Percentiles rank a stretch among this genome's conserved stretches.
Evolutionary conservation across 257 asterid species (phyloP).

Genomic region (Rehmannia glutinosa): DNA sequence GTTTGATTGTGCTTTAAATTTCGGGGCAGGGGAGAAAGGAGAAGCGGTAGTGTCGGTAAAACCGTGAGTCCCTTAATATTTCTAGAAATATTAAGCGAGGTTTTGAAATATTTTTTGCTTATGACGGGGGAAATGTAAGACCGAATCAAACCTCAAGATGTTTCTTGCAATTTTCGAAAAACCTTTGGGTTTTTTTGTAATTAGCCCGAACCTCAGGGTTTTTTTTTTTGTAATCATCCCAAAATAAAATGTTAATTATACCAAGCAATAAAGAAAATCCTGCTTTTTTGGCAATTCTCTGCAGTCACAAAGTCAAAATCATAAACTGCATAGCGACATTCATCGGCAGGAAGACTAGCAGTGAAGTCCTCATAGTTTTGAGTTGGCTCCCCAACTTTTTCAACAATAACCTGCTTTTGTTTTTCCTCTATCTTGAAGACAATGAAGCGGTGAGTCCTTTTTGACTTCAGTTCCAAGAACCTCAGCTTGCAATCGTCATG

Average conservation of each 20-base stretch:
- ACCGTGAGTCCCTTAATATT: too few relatives aligned
- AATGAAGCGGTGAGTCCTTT: constrained; percentile 46
- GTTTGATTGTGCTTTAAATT: too few relatives aligned
- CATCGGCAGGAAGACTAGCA: constrained; percentile 52
- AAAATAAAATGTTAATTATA: constrained; percentile 9
- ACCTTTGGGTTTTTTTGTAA: too few relatives aligned
- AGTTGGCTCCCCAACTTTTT: constrained; percentile 52
- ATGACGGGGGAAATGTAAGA: too few relatives aligned
- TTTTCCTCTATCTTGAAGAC: constrained; percentile 58
- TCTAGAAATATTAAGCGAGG: too few relatives aligned
- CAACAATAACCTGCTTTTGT: constrained; percentile 50
- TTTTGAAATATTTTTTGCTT: too few relatives aligned
- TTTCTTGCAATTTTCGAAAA: too few relatives aligned
- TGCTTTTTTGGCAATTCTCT: constrained; percentile 57
- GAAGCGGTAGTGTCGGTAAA: too few relatives aligned
- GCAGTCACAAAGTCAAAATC: constrained; percentile 60
- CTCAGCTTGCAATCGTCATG: constrained; percentile 58
- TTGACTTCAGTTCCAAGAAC: constrained; percentile 57
- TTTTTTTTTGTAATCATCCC: too few relatives aligned
- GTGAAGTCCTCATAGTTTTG: constrained; percentile 48
- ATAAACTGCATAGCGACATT: constrained; percentile 56
- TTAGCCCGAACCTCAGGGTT: too few relatives aligned
- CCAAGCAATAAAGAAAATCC: constrained; percentile 69
- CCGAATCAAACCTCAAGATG: too few relatives aligned
- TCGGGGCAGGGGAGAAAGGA: too few relatives aligned